Base-by-base conservation (phyloP, 140 eudicot genomes). In the Anethum foeniculum region DNA sequence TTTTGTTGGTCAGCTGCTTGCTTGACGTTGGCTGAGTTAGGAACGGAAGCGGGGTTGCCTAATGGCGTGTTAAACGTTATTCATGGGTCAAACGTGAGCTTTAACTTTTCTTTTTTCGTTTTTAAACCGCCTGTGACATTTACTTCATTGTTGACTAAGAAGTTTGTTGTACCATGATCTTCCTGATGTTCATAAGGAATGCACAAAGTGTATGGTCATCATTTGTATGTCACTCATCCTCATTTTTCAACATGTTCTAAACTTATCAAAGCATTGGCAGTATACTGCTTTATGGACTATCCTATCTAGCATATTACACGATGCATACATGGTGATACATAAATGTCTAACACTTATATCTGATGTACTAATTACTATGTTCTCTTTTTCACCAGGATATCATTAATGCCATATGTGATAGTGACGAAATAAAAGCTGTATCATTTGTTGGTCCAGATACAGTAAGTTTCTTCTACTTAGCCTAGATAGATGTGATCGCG, bases 331-430 rank as follows among this genome's bases (percentile, higher is more conserved):
- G 27, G 32, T 73, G 19, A 19, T 21, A 30, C 77, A 21, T 18
- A 41, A 43, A 73, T 41, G 8, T 73, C 54, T 41, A 41, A n/a
- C 56, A 39, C 34, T 43, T 39, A 43, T 41, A 73, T 73, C 23
- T 41, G 25, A n/a, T 82, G 52, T 47, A 13, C 18, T 47, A 47
- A 47, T 56, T 43, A 82, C 52, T 21, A 30, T 65, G 72, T 72
- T 52, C 81, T 82, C 74, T 49, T 85, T 85, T 86, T 83, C 19
- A 32, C 75, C 93, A 95, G 99, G 99, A 92, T 71, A 82, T 86
- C 77, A 94, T 95, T 77, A 95, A 92, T 88, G 97, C 96, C 51
- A 92, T 95, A n/a, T 95, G 97, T 88, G 99, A 95, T 86, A 92
- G 92, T 75, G 97, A 92, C 27, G 97, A 92, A 82, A 89, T 95